Percentiles rank a stretch among this genome's conserved stretches.
phyloP scores from a whole-genome alignment of 768 basidiomycete species.

The Dioszegia hungarica region DNA sequence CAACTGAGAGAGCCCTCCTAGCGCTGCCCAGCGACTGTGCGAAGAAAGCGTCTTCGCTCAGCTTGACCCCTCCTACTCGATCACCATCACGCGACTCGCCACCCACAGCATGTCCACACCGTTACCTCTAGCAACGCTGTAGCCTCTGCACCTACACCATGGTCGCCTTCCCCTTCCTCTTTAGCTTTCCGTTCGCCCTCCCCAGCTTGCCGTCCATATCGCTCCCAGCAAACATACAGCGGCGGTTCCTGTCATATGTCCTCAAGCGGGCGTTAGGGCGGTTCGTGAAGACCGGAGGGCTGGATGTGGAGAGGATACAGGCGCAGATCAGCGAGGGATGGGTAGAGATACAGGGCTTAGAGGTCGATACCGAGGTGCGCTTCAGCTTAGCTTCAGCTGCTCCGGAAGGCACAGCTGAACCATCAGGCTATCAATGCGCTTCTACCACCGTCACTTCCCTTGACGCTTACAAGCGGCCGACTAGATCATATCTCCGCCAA shows the following conservation, averaged over 20 bases:
- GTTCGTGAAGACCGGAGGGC: conserved; percentile 80
- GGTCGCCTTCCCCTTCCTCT: conserved; percentile 14
- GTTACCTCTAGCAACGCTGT: not conserved
- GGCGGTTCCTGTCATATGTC: conserved; percentile 82
- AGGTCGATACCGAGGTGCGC: conserved; percentile 70
- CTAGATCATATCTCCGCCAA: conserved; percentile 70
- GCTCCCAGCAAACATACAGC: conserved; percentile 61
- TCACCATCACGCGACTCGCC: conserved; percentile 9
- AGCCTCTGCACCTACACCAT: not conserved
- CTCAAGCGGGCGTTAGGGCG: conserved; percentile 77
- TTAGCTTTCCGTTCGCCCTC: conserved; percentile 35
- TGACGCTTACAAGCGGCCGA: conserved; percentile 65
- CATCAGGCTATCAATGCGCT: conserved; percentile 67
- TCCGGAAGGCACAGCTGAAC: not conserved
- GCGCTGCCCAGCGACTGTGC: no score
- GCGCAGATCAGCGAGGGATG: conserved; percentile 88
- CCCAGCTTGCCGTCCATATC: conserved; percentile 48
- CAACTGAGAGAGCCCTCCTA: no score
- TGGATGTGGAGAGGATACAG: conserved; percentile 80
- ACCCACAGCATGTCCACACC: conserved; percentile 8
- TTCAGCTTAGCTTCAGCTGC: not conserved
- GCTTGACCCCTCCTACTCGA: no score
- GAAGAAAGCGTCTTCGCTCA: no score
- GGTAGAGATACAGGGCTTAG: conserved; percentile 77
- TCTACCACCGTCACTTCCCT: conserved; percentile 58